Evolutionary conservation across 768 basidiomycete species (phyloP), one percentile per base, ranked within the genome.

Genomic region (Suillus placidus): DNA sequence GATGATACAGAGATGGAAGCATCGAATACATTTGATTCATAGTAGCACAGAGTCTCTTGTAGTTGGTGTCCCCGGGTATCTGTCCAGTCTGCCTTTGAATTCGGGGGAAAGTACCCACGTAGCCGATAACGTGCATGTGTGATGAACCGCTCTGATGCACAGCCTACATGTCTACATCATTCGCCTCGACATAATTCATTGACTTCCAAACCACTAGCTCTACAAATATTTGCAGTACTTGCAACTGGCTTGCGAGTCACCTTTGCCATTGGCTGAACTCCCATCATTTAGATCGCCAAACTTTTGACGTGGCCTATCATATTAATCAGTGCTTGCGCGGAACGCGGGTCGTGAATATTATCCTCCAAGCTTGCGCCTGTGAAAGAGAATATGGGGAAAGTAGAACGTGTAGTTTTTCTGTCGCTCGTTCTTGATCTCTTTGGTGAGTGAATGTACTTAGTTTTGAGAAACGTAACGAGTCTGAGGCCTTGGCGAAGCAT

Each of bases 401-500:
- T 95, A 62, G 91, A 96, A 74, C 85, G 82, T 23, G 83, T 95
- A 65, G 94, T 98, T 54, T 98, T 99, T 78, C 73, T 94, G 61
- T 95, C 95, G 2, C 82, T 99, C 37, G 84, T 99, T 32, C 84
- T 98, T 49, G 97, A 99, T 77, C 86, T 99, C 30, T 84, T 91
- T 32, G 89, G 89, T 84, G 71, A 71, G 85, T 78, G 26, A 32
- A 64, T 34, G 35, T 60, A 23, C 23, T 30, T 43, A 20, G 7
- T 30, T 49, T 60, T n/a, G 14, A 14, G n/a, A 37, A 43, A 35
- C 23, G 16, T 4, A 18, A 18, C 45, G 57, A 60, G 63, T 20
- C 35, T 78, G 68, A 71, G 61, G 55, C 61, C 62, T 67, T 45
- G 57, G 58, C n/a, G 80, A 83, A 84, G 93, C 94, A 14, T 97